These are phyloP conservation scores for Talaromyces piceae DNA, from an alignment of 2,329 filamentous ascomycete genomes.

Conservation along the genomic window DNA sequence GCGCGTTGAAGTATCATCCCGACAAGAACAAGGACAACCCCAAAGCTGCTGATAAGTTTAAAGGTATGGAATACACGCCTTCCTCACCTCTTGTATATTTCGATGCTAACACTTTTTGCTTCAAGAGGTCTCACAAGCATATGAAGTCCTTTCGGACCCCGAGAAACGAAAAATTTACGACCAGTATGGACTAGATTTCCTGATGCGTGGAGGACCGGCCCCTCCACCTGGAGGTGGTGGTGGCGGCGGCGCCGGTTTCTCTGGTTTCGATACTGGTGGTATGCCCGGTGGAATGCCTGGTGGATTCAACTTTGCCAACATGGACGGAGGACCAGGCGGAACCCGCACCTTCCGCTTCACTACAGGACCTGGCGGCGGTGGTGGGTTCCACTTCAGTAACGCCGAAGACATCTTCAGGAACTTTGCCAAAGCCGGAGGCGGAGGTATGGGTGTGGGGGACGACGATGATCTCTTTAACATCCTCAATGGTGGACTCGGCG, in stretches of 20 bases:
- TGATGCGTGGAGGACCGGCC: constrained; percentile 68
- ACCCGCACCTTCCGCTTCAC: constrained; percentile 41
- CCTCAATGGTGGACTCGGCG: constrained; percentile 41
- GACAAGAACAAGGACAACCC: constrained; percentile 97
- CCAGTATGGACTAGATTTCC: constrained; percentile 86
- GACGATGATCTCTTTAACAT: constrained; percentile 48
- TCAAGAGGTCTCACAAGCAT: constrained; percentile 84
- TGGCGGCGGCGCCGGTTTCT: constrained; percentile 29
- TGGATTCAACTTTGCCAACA: constrained; percentile 38
- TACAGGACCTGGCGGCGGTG: constrained; percentile 46
- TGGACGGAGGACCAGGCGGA: constrained; percentile 45
- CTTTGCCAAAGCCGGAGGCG: constrained; percentile 59
- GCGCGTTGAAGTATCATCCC: constrained; percentile 84
- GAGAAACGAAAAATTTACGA: constrained; percentile 96
- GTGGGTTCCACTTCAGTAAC: constrained; percentile 74
- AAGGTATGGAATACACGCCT: constrained; percentile 46
- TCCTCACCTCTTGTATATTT: not conserved
- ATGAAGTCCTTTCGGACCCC: constrained; percentile 94
- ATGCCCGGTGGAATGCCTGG: constrained; percentile 42
- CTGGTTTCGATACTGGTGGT: not conserved
- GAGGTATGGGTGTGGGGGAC: constrained; percentile 38
- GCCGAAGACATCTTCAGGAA: constrained; percentile 78
- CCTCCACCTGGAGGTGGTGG: constrained; percentile 52
- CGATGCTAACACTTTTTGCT: constrained; percentile 11
- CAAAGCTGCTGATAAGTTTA: constrained; percentile 84